Percentiles rank a stretch among this genome's conserved stretches.
These are phyloP conservation scores for Polytrichum commune DNA, from an alignment of 225 moss, liverwort and hornwort genomes.

Conservation along the genomic window DNA sequence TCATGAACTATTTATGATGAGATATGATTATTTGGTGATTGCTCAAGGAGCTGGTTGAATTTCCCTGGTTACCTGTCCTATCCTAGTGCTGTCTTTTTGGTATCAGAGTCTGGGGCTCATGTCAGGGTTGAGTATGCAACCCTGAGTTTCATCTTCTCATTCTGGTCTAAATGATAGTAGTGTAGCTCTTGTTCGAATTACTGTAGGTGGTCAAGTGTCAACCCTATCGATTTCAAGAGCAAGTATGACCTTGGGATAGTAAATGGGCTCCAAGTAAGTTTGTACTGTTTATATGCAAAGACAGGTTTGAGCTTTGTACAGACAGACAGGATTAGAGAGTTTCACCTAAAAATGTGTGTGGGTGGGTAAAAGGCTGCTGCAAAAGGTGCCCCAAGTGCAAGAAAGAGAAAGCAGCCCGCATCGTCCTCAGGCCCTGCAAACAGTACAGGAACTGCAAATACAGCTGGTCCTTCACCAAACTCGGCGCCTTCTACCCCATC, in stretches of 20 bases:
- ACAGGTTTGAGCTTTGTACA: slow-evolving; percentile 60
- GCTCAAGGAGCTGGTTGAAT: too few relatives aligned
- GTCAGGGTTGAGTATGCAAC: background rate
- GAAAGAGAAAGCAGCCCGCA: slow-evolving; percentile 99
- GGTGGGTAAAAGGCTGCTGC: slow-evolving; percentile 87
- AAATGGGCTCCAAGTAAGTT: slow-evolving; percentile 52
- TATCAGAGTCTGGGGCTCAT: background rate
- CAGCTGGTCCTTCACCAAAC: slow-evolving; percentile 97
- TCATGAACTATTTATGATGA: too few relatives aligned
- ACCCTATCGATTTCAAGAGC: slow-evolving; percentile 18
- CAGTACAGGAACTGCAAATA: slow-evolving; percentile 98
- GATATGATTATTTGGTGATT: too few relatives aligned
- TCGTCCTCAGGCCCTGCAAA: slow-evolving; percentile 99
- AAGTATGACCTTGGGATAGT: slow-evolving; percentile 21
- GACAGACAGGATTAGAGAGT: slow-evolving; percentile 57
- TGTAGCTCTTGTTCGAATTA: background rate
- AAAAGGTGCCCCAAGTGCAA: slow-evolving; percentile 81
- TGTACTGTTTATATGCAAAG: slow-evolving; percentile 58
- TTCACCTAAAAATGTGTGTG: slow-evolving; percentile 72
- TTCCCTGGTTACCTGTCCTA: too few relatives aligned
- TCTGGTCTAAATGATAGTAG: background rate
- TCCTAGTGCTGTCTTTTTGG: background rate
- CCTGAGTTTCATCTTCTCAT: background rate
- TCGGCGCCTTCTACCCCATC: slow-evolving; percentile 99
- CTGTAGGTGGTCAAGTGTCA: background rate